These are phyloP conservation scores for Epichloe hybrida DNA, from an alignment of 2,329 filamentous ascomycete genomes.

Conservation along the genomic window DNA sequence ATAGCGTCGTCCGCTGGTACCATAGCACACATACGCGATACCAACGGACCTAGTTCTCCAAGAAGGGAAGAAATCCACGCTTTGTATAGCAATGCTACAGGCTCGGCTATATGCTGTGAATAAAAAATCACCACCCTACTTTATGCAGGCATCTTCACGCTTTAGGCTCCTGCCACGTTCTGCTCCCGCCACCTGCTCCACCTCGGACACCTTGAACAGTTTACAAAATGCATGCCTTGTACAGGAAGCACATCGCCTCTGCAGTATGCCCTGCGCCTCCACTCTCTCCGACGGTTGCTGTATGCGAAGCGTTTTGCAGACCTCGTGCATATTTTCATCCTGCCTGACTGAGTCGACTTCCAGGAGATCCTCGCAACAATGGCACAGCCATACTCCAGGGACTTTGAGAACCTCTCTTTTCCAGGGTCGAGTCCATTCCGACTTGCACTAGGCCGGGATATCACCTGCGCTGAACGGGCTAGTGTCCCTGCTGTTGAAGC, in stretches of 20 bases:
- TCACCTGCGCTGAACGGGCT: background rate
- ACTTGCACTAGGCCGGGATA: background rate
- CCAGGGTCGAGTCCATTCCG: conserved; percentile 3
- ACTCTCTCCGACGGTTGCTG: conserved; percentile 7
- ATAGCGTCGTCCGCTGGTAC: background rate
- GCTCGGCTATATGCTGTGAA: background rate
- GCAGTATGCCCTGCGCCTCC: background rate
- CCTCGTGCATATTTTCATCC: background rate
- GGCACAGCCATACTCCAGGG: conserved; percentile 10
- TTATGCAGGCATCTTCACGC: background rate
- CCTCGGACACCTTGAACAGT: conserved; percentile 1
- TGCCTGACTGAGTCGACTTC: background rate
- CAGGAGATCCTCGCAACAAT: conserved; percentile 6
- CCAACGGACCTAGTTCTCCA: background rate
- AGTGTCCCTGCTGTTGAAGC: background rate
- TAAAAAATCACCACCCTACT: background rate
- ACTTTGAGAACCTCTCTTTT: background rate
- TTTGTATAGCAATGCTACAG: background rate
- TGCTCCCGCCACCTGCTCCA: background rate
- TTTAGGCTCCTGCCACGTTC: background rate
- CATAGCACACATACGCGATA: no score
- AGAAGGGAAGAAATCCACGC: background rate
- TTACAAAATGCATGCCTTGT: conserved; percentile 5
- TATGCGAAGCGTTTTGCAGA: background rate
- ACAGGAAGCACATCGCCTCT: conserved; percentile 8